Percentiles rank a stretch among this genome's conserved stretches.
phyloP scores from a whole-genome alignment of 1,139 yeast genomes.

The Trichomonascaceae sp. region DNA sequence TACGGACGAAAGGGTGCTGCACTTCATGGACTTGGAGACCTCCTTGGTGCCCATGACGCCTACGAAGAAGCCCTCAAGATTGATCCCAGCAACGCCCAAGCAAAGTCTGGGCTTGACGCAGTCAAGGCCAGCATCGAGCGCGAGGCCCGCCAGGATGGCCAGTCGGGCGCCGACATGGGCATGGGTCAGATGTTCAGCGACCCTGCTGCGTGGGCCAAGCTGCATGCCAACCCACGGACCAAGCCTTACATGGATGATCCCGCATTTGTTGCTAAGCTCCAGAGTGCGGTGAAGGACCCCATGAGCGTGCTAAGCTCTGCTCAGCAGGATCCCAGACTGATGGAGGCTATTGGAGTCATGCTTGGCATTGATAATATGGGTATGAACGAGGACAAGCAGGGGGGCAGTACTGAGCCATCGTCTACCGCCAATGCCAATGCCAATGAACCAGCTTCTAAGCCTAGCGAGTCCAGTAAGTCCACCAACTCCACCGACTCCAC shows the following conservation, averaged over 20 bases:
- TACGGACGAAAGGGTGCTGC: conserved; percentile 93
- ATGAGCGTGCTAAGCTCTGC: conserved; percentile 43
- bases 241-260: conserved; percentile 83
- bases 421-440: conserved; percentile 16
- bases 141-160: conserved; percentile 29
- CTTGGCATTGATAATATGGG: conserved; percentile 79
- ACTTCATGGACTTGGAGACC: conserved; percentile 67
- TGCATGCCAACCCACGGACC: conserved; percentile 78
- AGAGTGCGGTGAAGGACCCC: conserved; percentile 59
- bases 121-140: conserved; percentile 44
- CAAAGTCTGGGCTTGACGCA: conserved; percentile 64
- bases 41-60: conserved; percentile 40
- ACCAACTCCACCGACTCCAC: conserved; percentile 9
- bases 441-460: conserved; percentile 12
- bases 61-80: conserved; percentile 74
- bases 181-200: conserved; percentile 66
- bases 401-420: conserved; percentile 12
- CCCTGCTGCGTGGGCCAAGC: conserved; percentile 64
- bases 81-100: conserved; percentile 77
- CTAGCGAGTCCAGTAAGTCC: conserved; percentile 12
- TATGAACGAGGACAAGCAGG: conserved; percentile 31
- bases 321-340: conserved; percentile 72
- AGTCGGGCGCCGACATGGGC: conserved; percentile 53
- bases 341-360: conserved; percentile 77
- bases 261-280: conserved; percentile 57